A percentile compares a stretch with the other conserved stretches of the same genome.
phyloP scores from a whole-genome alignment of 2,329 filamentous ascomycete genomes.

The Exophiala calicioides region DNA sequence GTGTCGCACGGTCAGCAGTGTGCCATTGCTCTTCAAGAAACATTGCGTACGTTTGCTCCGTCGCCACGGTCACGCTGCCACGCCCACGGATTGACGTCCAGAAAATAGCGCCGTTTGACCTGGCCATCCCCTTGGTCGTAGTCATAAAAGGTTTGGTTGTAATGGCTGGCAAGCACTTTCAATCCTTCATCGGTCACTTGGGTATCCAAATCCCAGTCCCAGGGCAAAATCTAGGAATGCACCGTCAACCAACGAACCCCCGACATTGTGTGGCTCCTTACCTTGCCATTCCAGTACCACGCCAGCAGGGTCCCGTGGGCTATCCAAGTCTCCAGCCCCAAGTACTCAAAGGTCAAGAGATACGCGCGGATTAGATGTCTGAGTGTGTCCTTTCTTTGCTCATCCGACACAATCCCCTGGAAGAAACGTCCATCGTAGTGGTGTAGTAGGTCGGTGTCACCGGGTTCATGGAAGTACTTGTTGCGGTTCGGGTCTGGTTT shows the following conservation, averaged over 20 bases:
- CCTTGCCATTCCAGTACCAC: slow-evolving; percentile 82
- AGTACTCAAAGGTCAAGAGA: slow-evolving; percentile 63
- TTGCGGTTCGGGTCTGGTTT: slow-evolving; percentile 32
- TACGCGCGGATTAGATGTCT: slow-evolving; percentile 73
- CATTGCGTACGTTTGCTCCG: slow-evolving; percentile 58
- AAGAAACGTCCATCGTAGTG: slow-evolving; percentile 78
- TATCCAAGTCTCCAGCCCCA: slow-evolving; percentile 78
- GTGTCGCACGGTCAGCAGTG: background rate
- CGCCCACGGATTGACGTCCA: slow-evolving; percentile 76
- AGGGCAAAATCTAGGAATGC: slow-evolving; percentile 15
- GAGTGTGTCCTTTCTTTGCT: slow-evolving; percentile 65
- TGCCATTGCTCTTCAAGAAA: slow-evolving; percentile 3
- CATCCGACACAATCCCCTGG: slow-evolving; percentile 62
- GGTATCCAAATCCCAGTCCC: slow-evolving; percentile 77
- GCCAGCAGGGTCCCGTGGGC: slow-evolving; percentile 81
- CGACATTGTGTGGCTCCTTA: slow-evolving; percentile 31
- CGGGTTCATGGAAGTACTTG: slow-evolving; percentile 65
- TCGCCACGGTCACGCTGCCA: slow-evolving; percentile 62
- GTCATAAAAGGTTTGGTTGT: slow-evolving; percentile 66
- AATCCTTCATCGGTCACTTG: slow-evolving; percentile 70
- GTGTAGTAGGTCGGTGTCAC: slow-evolving; percentile 55
- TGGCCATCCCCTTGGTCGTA: slow-evolving; percentile 44
- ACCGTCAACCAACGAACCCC: background rate
- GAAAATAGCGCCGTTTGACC: slow-evolving; percentile 61
- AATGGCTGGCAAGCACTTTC: slow-evolving; percentile 61